Conservation (phyloP, 495 filamentous ascomycete species). For the Penicillium longicatenatum region DNA sequence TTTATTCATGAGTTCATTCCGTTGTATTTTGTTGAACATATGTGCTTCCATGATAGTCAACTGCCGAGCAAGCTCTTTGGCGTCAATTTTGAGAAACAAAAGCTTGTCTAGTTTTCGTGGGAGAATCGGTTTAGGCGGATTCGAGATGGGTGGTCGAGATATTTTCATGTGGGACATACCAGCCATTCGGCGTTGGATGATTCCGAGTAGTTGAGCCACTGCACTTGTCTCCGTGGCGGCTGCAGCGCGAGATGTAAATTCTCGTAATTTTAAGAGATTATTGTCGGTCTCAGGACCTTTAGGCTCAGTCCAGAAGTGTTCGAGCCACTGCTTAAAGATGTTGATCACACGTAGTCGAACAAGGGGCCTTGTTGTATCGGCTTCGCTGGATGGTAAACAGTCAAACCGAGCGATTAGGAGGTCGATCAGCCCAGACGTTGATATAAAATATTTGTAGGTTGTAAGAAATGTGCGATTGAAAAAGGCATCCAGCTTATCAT, state of each 20-base stretch:
- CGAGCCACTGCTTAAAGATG: conserved; percentile 91
- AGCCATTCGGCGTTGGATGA: conserved; percentile 75
- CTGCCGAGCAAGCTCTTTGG: conserved; percentile 87
- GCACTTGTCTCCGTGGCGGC: conserved; percentile 82
- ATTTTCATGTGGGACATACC: conserved; percentile 62
- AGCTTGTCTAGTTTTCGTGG: conserved; percentile 96
- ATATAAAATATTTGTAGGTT: conserved; percentile 87
- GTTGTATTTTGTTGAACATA: conserved; percentile 82
- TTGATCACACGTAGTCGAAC: conserved; percentile 89
- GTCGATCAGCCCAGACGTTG: conserved; percentile 79
- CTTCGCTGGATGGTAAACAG: conserved; percentile 66
- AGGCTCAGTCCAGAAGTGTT: conserved; percentile 91
- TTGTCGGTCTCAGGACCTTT: conserved; percentile 69
- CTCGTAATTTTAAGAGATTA: conserved; percentile 73
- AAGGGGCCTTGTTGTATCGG: conserved; percentile 78
- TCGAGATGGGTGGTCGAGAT: conserved; percentile 59
- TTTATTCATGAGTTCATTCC: conserved; percentile 87
- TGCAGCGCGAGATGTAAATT: conserved; percentile 75
- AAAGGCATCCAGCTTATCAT: conserved; percentile 81
- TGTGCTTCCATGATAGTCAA: conserved; percentile 89
- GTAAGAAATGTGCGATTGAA: conserved; percentile 94
- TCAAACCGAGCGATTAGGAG: conserved; percentile 79
- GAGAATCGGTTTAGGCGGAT: conserved; percentile 78
- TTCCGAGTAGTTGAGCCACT: conserved; percentile 68
- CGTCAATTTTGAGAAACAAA: conserved; percentile 91